These are phyloP conservation scores for Aspergillus carlsbadensis DNA, from an alignment of 495 filamentous ascomycete species.

Conservation along the genomic window DNA sequence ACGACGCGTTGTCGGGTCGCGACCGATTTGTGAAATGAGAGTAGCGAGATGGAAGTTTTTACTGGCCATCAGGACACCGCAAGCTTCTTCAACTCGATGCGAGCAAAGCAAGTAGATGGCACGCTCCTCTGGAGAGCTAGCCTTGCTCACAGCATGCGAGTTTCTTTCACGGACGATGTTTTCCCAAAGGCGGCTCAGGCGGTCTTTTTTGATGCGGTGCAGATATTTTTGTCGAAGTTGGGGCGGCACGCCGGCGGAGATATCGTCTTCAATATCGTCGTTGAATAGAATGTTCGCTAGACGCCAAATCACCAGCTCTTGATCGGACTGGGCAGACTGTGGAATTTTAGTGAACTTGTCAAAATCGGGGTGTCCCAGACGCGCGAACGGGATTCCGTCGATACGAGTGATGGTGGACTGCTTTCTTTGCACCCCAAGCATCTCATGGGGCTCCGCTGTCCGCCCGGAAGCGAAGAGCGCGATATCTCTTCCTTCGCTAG, in stretches of 20 bases:
- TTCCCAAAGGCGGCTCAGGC: conserved; percentile 47
- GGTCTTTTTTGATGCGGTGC: conserved; percentile 55
- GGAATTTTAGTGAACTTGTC: conserved; percentile 35
- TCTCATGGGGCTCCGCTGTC: conserved; percentile 25
- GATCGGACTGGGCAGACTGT: conserved; percentile 23
- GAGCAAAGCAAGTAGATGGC: conserved; percentile 77
- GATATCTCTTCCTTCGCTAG: conserved; percentile 39
- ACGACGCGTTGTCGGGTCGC: conserved; percentile 58
- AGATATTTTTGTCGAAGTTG: conserved; percentile 40
- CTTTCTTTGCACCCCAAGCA: conserved; percentile 38
- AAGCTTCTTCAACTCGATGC: conserved; percentile 77
- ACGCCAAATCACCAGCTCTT: conserved; percentile 44
- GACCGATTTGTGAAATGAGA: conserved; percentile 76
- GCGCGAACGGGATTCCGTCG: conserved; percentile 41
- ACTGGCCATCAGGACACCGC: conserved; percentile 67
- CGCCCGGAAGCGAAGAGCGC: conserved; percentile 29
- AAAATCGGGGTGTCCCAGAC: conserved; percentile 32
- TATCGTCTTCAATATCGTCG: conserved; percentile 50
- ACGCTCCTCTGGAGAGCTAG: conserved; percentile 70
- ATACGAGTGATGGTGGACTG: conserved; percentile 36
- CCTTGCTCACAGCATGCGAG: conserved; percentile 44
- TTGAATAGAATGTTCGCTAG: conserved; percentile 88
- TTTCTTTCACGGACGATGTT: conserved; percentile 48
- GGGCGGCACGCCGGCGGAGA: conserved; percentile 42
- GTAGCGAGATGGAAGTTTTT: conserved; percentile 79